phyloP scores from a whole-genome alignment of 352 stramenopile genomes.

The Globisporangium paroecandrum region DNA sequence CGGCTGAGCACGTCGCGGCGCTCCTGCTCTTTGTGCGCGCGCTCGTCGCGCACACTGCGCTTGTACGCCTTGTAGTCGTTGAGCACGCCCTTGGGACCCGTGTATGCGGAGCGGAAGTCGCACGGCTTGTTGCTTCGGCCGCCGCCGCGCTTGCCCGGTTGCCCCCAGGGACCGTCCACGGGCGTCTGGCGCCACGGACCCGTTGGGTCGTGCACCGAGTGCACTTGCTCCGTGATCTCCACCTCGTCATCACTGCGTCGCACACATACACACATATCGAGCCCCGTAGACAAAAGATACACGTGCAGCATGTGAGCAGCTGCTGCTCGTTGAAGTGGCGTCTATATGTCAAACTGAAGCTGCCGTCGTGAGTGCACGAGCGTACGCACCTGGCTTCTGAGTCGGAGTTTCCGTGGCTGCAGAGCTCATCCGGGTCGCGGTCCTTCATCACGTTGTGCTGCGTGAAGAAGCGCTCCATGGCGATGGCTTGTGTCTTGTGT shows the following conservation, averaged over 20 bases:
- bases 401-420: slow-evolving; percentile 47
- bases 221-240: slow-evolving; percentile 53
- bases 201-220: slow-evolving; percentile 65
- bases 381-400: slow-evolving; percentile 58
- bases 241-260: slow-evolving; percentile 42
- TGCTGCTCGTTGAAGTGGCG: neutral
- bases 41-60: slow-evolving; percentile 52
- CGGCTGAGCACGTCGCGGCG: slow-evolving; percentile 46
- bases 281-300: neutral
- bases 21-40: slow-evolving; percentile 42
- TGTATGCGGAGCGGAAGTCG: slow-evolving; percentile 62
- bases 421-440: slow-evolving; percentile 65
- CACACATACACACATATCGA: slow-evolving; percentile 6
- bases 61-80: slow-evolving; percentile 84
- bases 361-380: neutral
- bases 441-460: slow-evolving; percentile 74
- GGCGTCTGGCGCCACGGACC: slow-evolving; percentile 63
- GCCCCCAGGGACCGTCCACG: slow-evolving; percentile 48
- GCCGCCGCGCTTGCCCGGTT: slow-evolving; percentile 21
- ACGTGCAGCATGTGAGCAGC: neutral
- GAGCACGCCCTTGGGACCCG: slow-evolving; percentile 77
- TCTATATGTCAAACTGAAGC: slow-evolving; percentile 1
- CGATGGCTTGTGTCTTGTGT: neutral
- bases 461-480: slow-evolving; percentile 81
- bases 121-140: slow-evolving; percentile 27